Conservation (phyloP, 2,329 filamentous ascomycete genomes). For the Raffaelea arxii region DNA sequence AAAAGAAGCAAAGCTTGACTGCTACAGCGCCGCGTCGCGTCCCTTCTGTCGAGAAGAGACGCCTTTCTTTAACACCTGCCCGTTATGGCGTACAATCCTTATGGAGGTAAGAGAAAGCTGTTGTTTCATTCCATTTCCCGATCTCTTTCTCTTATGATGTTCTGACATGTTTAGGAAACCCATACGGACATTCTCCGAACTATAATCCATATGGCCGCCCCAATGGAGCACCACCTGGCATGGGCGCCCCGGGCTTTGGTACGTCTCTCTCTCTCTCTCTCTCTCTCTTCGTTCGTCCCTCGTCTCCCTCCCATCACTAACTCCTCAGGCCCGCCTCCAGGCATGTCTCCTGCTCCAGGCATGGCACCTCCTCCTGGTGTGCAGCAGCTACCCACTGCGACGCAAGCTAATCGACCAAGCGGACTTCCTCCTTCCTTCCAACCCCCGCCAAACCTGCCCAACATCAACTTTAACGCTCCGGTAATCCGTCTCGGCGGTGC, state of each 20-base stretch:
- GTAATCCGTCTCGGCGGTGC: slow-evolving; percentile 82
- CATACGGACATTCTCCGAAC: slow-evolving; percentile 66
- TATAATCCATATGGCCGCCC: slow-evolving; percentile 62
- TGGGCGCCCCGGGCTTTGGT: slow-evolving; percentile 79
- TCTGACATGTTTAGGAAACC: slow-evolving; percentile 23
- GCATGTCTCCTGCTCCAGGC: slow-evolving; percentile 71
- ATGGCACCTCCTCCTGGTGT: slow-evolving; percentile 70
- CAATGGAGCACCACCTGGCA: slow-evolving; percentile 52
- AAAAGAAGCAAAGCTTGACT: too few relatives aligned
- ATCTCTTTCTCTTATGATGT: neutral
- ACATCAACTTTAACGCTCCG: slow-evolving; percentile 96
- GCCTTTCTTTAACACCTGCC: neutral
- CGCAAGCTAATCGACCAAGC: slow-evolving; percentile 70
- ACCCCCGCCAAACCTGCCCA: slow-evolving; percentile 82
- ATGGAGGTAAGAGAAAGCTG: slow-evolving; percentile 33
- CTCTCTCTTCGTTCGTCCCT: neutral
- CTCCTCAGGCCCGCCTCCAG: slow-evolving; percentile 59
- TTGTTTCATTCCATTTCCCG: neutral
- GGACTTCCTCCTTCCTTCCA: slow-evolving; percentile 78
- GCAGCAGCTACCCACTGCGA: slow-evolving; percentile 56
- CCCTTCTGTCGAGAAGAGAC: too few relatives aligned
- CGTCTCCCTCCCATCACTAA: neutral
- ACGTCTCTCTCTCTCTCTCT: slow-evolving; percentile 23
- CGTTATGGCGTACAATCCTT: slow-evolving; percentile 57
- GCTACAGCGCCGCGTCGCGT: too few relatives aligned